A percentile compares a stretch with the other conserved stretches of the same genome.
Conservation (phyloP, 2,329 filamentous ascomycete species). For the Neoascochyta sp. region DNA sequence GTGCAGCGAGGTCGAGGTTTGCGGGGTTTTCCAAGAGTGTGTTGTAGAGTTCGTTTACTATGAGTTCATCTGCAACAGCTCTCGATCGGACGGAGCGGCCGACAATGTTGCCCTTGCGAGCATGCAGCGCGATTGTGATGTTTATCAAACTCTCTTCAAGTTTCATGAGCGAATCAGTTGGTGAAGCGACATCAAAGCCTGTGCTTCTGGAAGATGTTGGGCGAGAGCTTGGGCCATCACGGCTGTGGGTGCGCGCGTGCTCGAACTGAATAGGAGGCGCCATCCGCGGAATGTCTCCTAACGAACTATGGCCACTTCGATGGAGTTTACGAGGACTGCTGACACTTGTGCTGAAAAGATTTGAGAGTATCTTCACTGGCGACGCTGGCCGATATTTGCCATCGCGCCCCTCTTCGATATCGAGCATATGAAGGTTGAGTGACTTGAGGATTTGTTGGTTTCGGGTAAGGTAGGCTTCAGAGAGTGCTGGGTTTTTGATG, state of each 20-base stretch:
- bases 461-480: conserved; percentile 68
- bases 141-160: conserved; percentile 82
- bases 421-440: conserved; percentile 60
- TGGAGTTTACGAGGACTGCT: conserved; percentile 38
- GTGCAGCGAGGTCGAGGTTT: conserved; percentile 69
- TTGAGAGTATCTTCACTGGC: conserved; percentile 86
- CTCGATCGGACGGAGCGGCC: conserved; percentile 72
- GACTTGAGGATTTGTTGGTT: conserved; percentile 74
- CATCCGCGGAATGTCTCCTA: conserved; percentile 37
- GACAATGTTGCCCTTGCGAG: conserved; percentile 81
- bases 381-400: conserved; percentile 72
- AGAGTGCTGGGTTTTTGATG: conserved; percentile 60
- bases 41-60: conserved; percentile 88
- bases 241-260: conserved; percentile 36
- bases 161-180: conserved; percentile 52
- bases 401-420: conserved; percentile 51
- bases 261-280: conserved; percentile 33
- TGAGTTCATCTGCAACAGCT: conserved; percentile 66
- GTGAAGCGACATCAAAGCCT: conserved; percentile 24
- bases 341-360: conserved; percentile 64
- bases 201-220: conserved; percentile 34
- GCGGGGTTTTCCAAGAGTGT: conserved; percentile 77
- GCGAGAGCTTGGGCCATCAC: conserved; percentile 33
- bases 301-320: conserved; percentile 28
- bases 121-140: conserved; percentile 77